These are phyloP conservation scores for Kodamaea sagamina DNA, from an alignment of 805 yeast genomes.

Conservation along the genomic window DNA sequence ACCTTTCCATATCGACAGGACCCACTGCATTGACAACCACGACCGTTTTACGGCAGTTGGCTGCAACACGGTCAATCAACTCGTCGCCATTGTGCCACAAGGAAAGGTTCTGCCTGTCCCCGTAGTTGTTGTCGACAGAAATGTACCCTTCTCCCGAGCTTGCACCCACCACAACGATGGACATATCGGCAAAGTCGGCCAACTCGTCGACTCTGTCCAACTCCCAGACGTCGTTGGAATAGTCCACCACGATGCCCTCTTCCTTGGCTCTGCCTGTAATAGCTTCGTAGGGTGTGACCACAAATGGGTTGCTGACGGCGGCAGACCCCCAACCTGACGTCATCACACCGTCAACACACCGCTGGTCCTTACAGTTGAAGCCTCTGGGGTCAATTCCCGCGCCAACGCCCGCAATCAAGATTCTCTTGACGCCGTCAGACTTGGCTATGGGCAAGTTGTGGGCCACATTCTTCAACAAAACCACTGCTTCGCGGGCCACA, in stretches of 20 bases:
- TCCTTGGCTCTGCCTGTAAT: slow-evolving; percentile 49
- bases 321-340: slow-evolving; percentile 70
- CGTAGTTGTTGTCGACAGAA: slow-evolving; percentile 58
- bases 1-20: slow-evolving; percentile 57
- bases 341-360: slow-evolving; percentile 53
- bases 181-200: slow-evolving; percentile 52
- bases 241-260: slow-evolving; percentile 48
- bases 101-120: slow-evolving; percentile 56
- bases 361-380: slow-evolving; percentile 54
- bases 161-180: slow-evolving; percentile 56
- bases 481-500: slow-evolving; percentile 59
- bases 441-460: slow-evolving; percentile 53
- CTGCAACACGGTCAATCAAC: slow-evolving; percentile 50
- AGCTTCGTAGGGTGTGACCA: slow-evolving; percentile 61
- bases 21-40: slow-evolving; percentile 64
- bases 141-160: slow-evolving; percentile 62
- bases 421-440: slow-evolving; percentile 42
- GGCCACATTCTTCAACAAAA: slow-evolving; percentile 54
- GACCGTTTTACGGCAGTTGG: slow-evolving; percentile 53
- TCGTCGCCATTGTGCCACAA: slow-evolving; percentile 62
- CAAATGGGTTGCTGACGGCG: slow-evolving; percentile 54
- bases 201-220: slow-evolving; percentile 44
- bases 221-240: slow-evolving; percentile 48
- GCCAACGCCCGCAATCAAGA: slow-evolving; percentile 52
- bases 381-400: slow-evolving; percentile 56